Evolutionary conservation across 148 eudicot genomes (phyloP).

Genomic region (Polygonum maritimum): DNA sequence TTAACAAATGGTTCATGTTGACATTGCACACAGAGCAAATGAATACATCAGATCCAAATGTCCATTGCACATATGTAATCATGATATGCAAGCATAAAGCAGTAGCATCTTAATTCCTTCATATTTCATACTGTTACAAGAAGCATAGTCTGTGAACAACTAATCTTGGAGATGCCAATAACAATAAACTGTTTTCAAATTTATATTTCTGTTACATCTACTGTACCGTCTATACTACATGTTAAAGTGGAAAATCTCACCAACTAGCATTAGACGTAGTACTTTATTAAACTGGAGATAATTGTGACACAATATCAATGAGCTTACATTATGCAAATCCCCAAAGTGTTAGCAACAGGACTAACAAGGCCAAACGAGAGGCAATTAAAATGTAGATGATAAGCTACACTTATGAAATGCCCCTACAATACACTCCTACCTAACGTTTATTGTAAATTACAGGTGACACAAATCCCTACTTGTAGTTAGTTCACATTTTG

Average conservation of each 20-base stretch:
- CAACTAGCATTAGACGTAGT: background rate
- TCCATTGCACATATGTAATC: background rate
- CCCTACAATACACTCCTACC: background rate
- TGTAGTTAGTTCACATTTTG: background rate
- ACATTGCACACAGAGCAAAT: background rate
- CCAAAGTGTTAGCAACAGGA: background rate
- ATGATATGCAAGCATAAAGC: background rate
- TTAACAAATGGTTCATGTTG: conserved; percentile 42
- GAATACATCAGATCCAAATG: background rate
- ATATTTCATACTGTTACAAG: background rate
- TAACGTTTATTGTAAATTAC: too few relatives aligned
- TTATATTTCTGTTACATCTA: background rate
- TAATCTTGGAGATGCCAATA: background rate
- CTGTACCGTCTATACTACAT: background rate
- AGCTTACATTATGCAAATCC: background rate
- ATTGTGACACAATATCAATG: background rate
- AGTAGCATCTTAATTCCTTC: background rate
- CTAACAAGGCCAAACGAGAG: background rate
- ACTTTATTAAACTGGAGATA: background rate
- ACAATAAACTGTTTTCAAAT: background rate
- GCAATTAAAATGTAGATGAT: background rate
- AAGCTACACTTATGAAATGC: background rate
- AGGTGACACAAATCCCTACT: background rate
- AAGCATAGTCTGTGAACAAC: background rate
- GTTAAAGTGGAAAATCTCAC: background rate